These are phyloP conservation scores for Mycena sp. DNA, from an alignment of 1,284 basidiomycete genomes.

Conservation along the genomic window DNA sequence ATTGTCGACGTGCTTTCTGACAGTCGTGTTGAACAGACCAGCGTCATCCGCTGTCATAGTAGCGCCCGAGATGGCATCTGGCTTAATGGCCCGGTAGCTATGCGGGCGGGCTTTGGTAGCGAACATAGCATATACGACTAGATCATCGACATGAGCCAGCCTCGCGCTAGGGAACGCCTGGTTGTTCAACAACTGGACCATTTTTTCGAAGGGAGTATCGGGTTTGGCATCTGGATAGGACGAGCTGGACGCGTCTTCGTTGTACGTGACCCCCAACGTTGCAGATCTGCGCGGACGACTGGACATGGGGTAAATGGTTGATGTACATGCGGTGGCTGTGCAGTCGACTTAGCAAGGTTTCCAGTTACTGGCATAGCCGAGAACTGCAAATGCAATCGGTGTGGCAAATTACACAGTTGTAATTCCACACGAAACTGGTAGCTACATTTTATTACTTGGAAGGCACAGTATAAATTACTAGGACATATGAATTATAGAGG, in stretches of 20 bases:
- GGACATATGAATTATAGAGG: too few species aligned
- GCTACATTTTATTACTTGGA: too few species aligned
- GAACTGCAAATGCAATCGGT: too few species aligned
- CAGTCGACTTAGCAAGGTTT: too few species aligned
- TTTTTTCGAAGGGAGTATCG: slow-evolving; percentile 11
- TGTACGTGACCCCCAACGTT: slow-evolving; percentile 12
- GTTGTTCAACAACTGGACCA: background rate
- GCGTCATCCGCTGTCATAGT: slow-evolving; percentile 10
- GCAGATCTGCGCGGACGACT: slow-evolving; percentile 14
- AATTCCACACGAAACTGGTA: too few species aligned
- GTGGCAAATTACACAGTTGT: too few species aligned
- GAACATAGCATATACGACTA: slow-evolving; percentile 18
- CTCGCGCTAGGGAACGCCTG: slow-evolving; percentile 9
- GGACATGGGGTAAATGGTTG: background rate
- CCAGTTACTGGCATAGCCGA: too few species aligned
- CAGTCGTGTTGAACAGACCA: background rate
- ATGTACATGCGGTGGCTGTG: too few species aligned
- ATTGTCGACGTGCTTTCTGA: background rate
- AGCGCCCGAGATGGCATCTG: slow-evolving; percentile 9
- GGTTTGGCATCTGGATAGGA: slow-evolving; percentile 15
- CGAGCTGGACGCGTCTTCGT: slow-evolving; percentile 9
- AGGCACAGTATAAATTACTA: too few species aligned
- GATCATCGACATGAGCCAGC: slow-evolving; percentile 13
- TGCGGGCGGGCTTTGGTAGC: slow-evolving; percentile 13
- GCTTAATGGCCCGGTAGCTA: slow-evolving; percentile 5